phyloP scores from a whole-genome alignment of 2,329 filamentous ascomycete species.

The Piedraia hortae region DNA sequence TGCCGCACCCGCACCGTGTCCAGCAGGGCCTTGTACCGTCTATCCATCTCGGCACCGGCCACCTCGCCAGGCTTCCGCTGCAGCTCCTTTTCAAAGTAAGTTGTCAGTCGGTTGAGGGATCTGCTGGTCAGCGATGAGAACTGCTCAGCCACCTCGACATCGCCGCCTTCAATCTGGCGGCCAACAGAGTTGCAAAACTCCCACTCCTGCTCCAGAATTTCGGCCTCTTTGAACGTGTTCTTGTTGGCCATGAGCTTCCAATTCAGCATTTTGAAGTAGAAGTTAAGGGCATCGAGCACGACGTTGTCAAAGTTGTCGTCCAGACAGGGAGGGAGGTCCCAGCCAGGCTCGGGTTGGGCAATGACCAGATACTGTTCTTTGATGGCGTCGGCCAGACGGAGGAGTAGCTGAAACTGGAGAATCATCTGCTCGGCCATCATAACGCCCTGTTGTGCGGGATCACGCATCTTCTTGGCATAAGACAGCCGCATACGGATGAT shows the following conservation, averaged over 20 bases:
- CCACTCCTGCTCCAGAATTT: slow-evolving; percentile 94
- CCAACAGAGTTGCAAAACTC: slow-evolving; percentile 89
- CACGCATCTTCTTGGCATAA: slow-evolving; percentile 86
- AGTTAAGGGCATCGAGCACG: slow-evolving; percentile 76
- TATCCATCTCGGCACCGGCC: slow-evolving; percentile 61
- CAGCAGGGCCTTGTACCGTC: slow-evolving; percentile 80
- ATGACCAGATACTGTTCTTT: slow-evolving; percentile 70
- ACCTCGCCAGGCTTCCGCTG: slow-evolving; percentile 63
- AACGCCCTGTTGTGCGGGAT: slow-evolving; percentile 68
- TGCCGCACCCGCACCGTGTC: slow-evolving; percentile 92
- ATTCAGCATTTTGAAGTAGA: slow-evolving; percentile 96
- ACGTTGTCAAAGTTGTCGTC: slow-evolving; percentile 88
- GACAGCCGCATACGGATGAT: slow-evolving; percentile 78
- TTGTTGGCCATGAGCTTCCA: slow-evolving; percentile 96
- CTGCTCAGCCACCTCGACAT: slow-evolving; percentile 91
- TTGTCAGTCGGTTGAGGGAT: slow-evolving; percentile 61
- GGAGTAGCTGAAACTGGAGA: slow-evolving; percentile 72
- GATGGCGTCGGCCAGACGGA: slow-evolving; percentile 75
- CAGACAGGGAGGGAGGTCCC: slow-evolving; percentile 86
- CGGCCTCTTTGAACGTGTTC: slow-evolving; percentile 96
- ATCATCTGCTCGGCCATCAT: slow-evolving; percentile 98
- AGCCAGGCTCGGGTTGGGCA: slow-evolving; percentile 64
- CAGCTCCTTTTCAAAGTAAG: slow-evolving; percentile 77
- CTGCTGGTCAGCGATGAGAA: slow-evolving; percentile 87
- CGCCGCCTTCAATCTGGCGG: slow-evolving; percentile 67